phyloP scores from a whole-genome alignment of 768 basidiomycete species.

The Phylloporus sp. region DNA sequence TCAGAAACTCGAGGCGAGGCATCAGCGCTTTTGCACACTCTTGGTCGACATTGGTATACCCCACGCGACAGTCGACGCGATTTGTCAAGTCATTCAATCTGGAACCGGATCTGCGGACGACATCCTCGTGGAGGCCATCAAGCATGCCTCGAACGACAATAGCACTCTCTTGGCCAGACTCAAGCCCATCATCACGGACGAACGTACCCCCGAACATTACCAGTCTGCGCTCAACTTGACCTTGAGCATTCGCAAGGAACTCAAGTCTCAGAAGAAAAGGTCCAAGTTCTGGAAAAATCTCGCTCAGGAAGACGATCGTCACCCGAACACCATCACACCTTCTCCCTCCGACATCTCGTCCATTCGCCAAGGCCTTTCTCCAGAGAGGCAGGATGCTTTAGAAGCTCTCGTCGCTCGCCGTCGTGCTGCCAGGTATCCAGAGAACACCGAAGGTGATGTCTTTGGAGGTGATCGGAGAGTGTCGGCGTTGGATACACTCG shows the following conservation, averaged over 20 bases:
- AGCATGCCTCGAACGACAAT: slow-evolving; percentile 36
- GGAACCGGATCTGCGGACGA: slow-evolving; percentile 36
- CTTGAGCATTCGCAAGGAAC: slow-evolving; percentile 40
- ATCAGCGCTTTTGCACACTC: slow-evolving; percentile 21
- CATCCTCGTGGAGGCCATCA: slow-evolving; percentile 40
- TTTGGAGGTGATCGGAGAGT: slow-evolving; percentile 19
- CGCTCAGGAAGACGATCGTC: slow-evolving; percentile 30
- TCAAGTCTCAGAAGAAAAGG: slow-evolving; percentile 39
- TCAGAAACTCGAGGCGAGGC: slow-evolving; percentile 24
- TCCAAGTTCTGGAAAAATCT: slow-evolving; percentile 45
- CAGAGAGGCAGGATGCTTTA: slow-evolving; percentile 32
- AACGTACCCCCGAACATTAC: slow-evolving; percentile 40
- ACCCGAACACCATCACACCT: slow-evolving; percentile 23
- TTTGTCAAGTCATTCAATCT: slow-evolving; percentile 20
- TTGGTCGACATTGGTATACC: slow-evolving; percentile 28
- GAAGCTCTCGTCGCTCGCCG: slow-evolving; percentile 34
- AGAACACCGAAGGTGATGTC: slow-evolving; percentile 18
- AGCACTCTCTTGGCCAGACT: slow-evolving; percentile 41
- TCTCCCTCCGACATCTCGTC: slow-evolving; percentile 31
- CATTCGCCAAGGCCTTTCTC: slow-evolving; percentile 21
- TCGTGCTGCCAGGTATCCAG: slow-evolving; percentile 10
- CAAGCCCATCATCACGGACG: slow-evolving; percentile 31
- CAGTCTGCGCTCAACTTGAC: slow-evolving; percentile 43
- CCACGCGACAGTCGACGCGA: slow-evolving; percentile 16
- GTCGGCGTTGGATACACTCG: slow-evolving; percentile 17